phyloP scores from a whole-genome alignment of 2,329 filamentous ascomycete genomes.

The Xylariales sp. region DNA sequence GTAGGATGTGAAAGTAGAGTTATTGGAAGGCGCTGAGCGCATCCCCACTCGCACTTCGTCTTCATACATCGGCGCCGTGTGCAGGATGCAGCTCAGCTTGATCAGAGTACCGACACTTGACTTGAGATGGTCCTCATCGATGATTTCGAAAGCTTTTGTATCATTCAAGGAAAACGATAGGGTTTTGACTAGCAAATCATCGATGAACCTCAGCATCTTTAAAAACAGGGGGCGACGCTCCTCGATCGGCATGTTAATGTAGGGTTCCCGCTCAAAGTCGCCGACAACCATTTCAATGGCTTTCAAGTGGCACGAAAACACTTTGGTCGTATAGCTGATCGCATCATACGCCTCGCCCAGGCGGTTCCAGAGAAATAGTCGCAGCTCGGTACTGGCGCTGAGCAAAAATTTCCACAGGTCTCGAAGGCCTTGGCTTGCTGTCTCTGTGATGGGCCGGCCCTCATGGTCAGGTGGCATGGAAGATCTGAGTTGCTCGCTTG shows the following conservation, averaged over 20 bases:
- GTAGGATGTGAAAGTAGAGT: constrained; percentile 52
- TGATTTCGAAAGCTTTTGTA: constrained; percentile 69
- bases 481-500: constrained; percentile 10
- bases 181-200: constrained; percentile 69
- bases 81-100: constrained; percentile 68
- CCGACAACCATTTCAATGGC: constrained; percentile 78
- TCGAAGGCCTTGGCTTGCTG: constrained; percentile 53
- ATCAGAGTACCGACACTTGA: constrained; percentile 69
- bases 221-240: constrained; percentile 69
- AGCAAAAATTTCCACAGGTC: constrained; percentile 85
- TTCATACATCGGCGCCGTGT: constrained; percentile 76
- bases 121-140: constrained; percentile 75
- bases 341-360: constrained; percentile 84
- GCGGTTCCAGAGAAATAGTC: constrained; percentile 84
- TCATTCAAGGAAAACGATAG: constrained; percentile 68
- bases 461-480: constrained; percentile 14
- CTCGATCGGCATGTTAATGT: constrained; percentile 52
- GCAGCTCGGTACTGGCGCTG: constrained; percentile 74
- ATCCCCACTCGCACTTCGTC: constrained; percentile 81
- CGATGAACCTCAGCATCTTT: constrained; percentile 72
- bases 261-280: constrained; percentile 59
- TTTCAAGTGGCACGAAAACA: constrained; percentile 80
- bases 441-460: constrained; percentile 43
- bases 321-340: constrained; percentile 82
- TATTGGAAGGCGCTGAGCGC: constrained; percentile 52